Conservation (phyloP, 1,139 yeast genomes). For the Sugiyamaella grinbergsii region DNA sequence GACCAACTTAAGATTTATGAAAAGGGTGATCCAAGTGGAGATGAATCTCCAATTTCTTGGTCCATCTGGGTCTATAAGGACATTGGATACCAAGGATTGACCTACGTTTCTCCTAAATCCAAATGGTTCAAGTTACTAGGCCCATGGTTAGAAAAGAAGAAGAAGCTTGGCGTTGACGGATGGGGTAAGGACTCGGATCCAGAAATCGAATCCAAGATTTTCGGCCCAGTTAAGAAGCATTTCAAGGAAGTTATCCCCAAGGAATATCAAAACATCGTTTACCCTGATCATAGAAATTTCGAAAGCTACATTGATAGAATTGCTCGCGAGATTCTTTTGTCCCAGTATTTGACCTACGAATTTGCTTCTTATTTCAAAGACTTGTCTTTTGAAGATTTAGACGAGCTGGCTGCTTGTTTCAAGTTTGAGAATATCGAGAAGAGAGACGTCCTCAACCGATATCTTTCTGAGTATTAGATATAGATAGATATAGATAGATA, state of each 20-base stretch:
- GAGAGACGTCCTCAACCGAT: slow-evolving; percentile 48
- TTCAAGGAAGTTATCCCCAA: slow-evolving; percentile 47
- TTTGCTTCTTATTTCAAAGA: slow-evolving; percentile 48
- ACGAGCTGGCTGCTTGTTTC: slow-evolving; percentile 51
- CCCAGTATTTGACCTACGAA: slow-evolving; percentile 48
- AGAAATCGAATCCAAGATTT: slow-evolving; percentile 40
- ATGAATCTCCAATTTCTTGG: slow-evolving; percentile 49
- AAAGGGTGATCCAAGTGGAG: slow-evolving; percentile 51
- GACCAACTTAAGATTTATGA: slow-evolving; percentile 50
- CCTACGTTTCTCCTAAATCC: slow-evolving; percentile 49
- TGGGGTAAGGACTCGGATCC: slow-evolving; percentile 54
- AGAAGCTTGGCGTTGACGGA: slow-evolving; percentile 49
- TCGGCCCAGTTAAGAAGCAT: slow-evolving; percentile 44
- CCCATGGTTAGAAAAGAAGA: slow-evolving; percentile 48
- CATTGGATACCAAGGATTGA: slow-evolving; percentile 53
- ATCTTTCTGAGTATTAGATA: slow-evolving; percentile 32
- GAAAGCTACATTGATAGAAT: slow-evolving; percentile 45
- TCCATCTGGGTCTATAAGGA: slow-evolving; percentile 56
- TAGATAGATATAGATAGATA: too few relatives aligned
- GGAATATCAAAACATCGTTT: slow-evolving; percentile 43
- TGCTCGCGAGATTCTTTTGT: slow-evolving; percentile 47
- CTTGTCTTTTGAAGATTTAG: slow-evolving; percentile 47
- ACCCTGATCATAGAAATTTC: slow-evolving; percentile 47
- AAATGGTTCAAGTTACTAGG: slow-evolving; percentile 49
- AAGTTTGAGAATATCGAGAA: slow-evolving; percentile 48